phyloP scores from a whole-genome alignment of 2,329 filamentous ascomycete genomes.

The Fusarium clavum region DNA sequence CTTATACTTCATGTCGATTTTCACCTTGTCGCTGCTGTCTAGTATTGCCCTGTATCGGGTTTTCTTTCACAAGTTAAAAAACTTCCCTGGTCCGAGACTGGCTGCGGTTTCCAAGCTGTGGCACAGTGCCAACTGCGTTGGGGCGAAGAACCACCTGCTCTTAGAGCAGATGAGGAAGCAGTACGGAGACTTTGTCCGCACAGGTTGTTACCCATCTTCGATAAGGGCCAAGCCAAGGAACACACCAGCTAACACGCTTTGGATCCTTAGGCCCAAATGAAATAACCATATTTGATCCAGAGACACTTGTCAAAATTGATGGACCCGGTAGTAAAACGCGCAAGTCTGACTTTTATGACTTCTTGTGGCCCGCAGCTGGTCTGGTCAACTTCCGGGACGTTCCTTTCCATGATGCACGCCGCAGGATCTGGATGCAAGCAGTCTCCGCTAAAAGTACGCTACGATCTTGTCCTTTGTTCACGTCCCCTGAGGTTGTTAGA shows the following conservation, averaged over 20 bases:
- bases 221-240: background rate
- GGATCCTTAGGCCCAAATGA: background rate
- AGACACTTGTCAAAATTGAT: background rate
- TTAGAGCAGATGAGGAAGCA: background rate
- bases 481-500: rapidly evolving
- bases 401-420: background rate
- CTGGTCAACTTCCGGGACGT: background rate
- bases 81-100: background rate
- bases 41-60: background rate
- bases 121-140: background rate
- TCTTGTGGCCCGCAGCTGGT: background rate
- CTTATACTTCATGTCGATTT: rapidly evolving
- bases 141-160: background rate
- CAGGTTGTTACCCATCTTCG: background rate
- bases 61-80: rapidly evolving
- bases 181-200: background rate
- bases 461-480: rapidly evolving
- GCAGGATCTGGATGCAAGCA: background rate
- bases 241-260: background rate
- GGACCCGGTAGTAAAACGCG: background rate
- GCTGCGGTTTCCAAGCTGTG: background rate
- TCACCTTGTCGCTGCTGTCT: background rate
- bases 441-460: background rate
- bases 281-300: background rate
- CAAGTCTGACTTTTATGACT: background rate